Conservation (phyloP, 2,329 filamentous ascomycete genomes). For the Clarireedia hainanense region DNA sequence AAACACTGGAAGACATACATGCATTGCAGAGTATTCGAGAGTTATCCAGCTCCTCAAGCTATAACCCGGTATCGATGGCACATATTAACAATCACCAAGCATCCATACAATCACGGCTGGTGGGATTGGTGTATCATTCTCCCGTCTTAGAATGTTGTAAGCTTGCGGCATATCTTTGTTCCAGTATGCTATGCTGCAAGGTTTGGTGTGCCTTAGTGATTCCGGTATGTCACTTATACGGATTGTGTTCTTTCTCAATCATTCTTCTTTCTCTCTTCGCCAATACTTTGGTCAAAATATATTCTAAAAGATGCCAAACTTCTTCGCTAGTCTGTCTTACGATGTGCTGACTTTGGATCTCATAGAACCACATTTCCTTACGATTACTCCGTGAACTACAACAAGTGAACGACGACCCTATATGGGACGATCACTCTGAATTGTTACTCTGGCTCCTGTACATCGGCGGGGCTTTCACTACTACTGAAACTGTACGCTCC, state of each 20-base stretch:
- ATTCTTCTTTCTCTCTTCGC: too few species aligned
- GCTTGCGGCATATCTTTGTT: constrained; percentile 36
- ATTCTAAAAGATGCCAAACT: too few species aligned
- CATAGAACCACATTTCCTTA: too few species aligned
- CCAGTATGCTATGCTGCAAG: constrained; percentile 34
- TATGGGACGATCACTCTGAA: constrained; percentile 30
- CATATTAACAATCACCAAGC: constrained; percentile 35
- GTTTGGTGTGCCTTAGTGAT: constrained; percentile 33
- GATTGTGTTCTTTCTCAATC: too few species aligned
- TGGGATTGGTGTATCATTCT: constrained; percentile 19
- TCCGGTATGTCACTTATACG: constrained; percentile 30
- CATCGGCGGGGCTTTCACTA: constrained; percentile 34
- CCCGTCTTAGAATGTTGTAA: constrained; percentile 30
- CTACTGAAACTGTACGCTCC: constrained; percentile 22
- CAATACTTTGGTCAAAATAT: too few species aligned
- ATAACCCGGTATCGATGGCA: constrained; percentile 25
- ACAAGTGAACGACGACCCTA: background rate
- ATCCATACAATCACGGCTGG: constrained; percentile 35
- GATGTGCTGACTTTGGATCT: too few species aligned
- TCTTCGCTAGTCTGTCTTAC: too few species aligned
- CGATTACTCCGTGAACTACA: too few species aligned
- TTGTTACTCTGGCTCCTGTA: constrained; percentile 33
- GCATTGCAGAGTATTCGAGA: constrained; percentile 26
- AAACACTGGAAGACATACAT: too few species aligned
- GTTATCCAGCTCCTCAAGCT: constrained; percentile 4